phyloP scores from a whole-genome alignment of 345 rosid genomes.

The Mercurialis annua region DNA sequence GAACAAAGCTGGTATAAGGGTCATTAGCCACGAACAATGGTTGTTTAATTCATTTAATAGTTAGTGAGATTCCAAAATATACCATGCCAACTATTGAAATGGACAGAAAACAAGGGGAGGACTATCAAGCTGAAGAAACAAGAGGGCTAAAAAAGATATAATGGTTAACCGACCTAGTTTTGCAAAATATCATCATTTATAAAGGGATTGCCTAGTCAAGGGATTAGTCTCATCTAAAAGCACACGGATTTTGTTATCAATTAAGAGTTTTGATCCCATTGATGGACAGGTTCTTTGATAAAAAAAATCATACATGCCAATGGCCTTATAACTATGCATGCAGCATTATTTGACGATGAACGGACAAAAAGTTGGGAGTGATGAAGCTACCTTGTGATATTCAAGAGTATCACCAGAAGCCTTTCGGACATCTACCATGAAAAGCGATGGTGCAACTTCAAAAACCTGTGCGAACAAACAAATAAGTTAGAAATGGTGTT shows the following conservation, averaged over 20 bases:
- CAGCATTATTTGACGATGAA: background rate
- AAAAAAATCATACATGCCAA: background rate
- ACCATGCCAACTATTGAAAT: too few species aligned
- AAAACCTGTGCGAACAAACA: slow-evolving; percentile 45
- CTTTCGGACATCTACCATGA: slow-evolving; percentile 88
- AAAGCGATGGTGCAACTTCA: slow-evolving; percentile 89
- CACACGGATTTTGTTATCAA: background rate
- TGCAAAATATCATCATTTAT: background rate
- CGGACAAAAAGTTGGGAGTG: background rate
- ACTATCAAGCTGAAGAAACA: too few species aligned
- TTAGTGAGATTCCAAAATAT: background rate
- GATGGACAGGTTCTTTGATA: background rate
- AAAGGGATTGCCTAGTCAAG: background rate
- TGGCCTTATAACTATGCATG: background rate
- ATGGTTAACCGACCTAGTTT: background rate
- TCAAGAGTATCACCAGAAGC: slow-evolving; percentile 89
- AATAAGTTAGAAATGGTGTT: background rate
- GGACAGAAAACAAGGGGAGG: too few species aligned
- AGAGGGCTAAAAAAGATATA: too few species aligned
- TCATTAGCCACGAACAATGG: too few species aligned
- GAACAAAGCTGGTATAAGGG: too few species aligned
- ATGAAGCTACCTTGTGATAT: slow-evolving; percentile 68
- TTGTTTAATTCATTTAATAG: too few species aligned
- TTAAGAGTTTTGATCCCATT: background rate
- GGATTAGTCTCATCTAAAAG: background rate